Base-by-base conservation (phyloP, 1,284 basidiomycete species). In the Puccinia novopanici region DNA sequence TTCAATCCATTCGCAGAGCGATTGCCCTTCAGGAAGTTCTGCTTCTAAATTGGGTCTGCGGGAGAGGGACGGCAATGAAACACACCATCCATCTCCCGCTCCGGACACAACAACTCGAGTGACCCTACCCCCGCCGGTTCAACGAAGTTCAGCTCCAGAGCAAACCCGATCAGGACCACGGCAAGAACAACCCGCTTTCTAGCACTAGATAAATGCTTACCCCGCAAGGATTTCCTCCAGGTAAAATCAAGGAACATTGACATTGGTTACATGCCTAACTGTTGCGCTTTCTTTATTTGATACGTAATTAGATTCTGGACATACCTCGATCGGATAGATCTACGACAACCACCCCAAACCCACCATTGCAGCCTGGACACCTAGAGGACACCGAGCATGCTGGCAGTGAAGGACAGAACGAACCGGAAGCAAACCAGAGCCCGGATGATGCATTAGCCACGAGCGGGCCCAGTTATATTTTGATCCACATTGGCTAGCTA, bases 401-500 rank as follows among this genome's bases (percentile, higher is more conserved):
- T 76, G 48, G 13, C 17, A 34, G 34, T 65, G 48, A 72, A 13
- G 27, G 3, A 13, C 27, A 57, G 52, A 22, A 45, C n/a, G 27
- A 57, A 22, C 50, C 48, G 59, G 71, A 70, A 40, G 24, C n/a
- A 27, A 68, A 27, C 54, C 30, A 50, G 24, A 37, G 42, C 22
- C 12, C 45, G 30, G 63, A 50, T 57, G 9, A 55, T 30, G 4
- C 27, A 30, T 19, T 42, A 8, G 22, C 5, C 27, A 54, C 30
- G 24, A 37, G 37, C 42, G 45, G 27, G 78, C 82, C 4, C 48
- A 50, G 1, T 74, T 84, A 13, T 83, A 82, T 42, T 98, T 90
- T 86, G 93, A 97, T 85, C 91, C 91, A 3, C 89, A 94, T 85
- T 99, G 96, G 97, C 90, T 99, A 30, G 95, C 95, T 0, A 94